phyloP scores from a whole-genome alignment of 352 stramenopile species.

The Globisporangium uncinulatum region DNA sequence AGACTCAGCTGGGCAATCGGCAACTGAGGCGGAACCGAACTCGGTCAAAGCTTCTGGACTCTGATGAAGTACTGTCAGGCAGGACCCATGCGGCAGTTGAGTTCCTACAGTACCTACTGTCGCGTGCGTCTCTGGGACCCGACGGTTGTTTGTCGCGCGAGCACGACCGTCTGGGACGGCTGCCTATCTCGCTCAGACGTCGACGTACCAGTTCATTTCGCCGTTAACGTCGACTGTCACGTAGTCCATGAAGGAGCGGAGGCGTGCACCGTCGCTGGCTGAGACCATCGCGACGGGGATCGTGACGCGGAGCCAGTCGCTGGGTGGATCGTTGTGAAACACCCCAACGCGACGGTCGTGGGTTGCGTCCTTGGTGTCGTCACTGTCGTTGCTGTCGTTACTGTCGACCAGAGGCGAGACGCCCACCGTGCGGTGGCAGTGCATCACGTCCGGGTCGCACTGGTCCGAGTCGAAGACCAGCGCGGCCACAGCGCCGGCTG shows the following conservation, averaged over 20 bases:
- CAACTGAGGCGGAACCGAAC: no score
- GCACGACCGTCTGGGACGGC: neutral
- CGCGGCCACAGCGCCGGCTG: conserved; percentile 8
- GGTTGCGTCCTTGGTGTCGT: no score
- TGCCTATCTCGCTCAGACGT: no score
- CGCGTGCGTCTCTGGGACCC: neutral
- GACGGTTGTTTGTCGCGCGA: neutral
- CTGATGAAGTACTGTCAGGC: no score
- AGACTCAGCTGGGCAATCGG: no score
- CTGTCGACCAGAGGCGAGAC: neutral
- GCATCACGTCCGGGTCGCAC: conserved; percentile 10
- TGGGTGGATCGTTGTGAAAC: conserved; percentile 6
- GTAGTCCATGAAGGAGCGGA: conserved; percentile 12
- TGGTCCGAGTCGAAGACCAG: conserved; percentile 8
- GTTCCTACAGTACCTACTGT: neutral
- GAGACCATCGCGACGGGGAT: conserved; percentile 14
- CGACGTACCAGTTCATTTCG: conserved; percentile 11
- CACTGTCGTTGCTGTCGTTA: neutral
- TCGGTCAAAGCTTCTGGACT: no score
- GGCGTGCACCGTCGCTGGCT: conserved; percentile 1
- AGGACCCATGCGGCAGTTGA: no score
- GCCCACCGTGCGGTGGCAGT: conserved; percentile 8
- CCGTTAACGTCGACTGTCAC: conserved; percentile 10
- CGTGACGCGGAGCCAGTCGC: conserved; percentile 6
- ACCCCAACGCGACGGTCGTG: no score